Percentiles rank a stretch among this genome's conserved stretches.
Conservation (phyloP, 805 yeast species). For the Lipomyces kockii region DNA sequence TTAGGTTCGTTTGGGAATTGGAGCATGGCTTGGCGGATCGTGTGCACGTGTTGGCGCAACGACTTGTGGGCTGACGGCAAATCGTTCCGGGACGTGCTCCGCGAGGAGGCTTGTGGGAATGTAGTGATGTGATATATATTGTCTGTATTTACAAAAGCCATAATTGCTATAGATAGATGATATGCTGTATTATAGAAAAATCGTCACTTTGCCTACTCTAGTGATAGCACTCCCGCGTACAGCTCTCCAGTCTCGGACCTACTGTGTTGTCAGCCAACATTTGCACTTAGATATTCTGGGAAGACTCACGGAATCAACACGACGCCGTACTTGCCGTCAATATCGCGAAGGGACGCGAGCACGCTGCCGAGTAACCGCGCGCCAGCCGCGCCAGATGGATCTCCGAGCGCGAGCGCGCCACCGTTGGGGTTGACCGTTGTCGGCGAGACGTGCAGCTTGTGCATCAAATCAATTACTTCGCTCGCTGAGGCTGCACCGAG, state of each 20-base stretch:
- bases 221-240: not conserved
- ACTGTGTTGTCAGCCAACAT: not conserved
- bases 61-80: conserved; percentile 14
- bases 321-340: conserved; percentile 46
- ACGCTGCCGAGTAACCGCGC: conserved; percentile 51
- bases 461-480: conserved; percentile 81
- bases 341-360: conserved; percentile 45
- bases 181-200: not conserved
- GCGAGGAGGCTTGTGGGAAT: conserved; percentile 1
- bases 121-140: not conserved
- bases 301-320: conserved; percentile 42
- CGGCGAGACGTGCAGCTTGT: conserved; percentile 62
- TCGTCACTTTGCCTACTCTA: not conserved
- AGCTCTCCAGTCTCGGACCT: not conserved
- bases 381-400: conserved; percentile 77
- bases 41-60: conserved; percentile 16
- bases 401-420: conserved; percentile 94
- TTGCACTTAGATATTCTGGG: not conserved
- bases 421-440: conserved; percentile 83
- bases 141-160: not conserved
- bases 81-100: conserved; percentile 20
- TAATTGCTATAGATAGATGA: not conserved
- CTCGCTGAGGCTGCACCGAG: conserved; percentile 69
- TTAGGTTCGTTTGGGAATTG: conserved; percentile 22
- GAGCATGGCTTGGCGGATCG: conserved; percentile 21